phyloP scores from a whole-genome alignment of 2,329 filamentous ascomycete genomes.

The Fusarium setosum region DNA sequence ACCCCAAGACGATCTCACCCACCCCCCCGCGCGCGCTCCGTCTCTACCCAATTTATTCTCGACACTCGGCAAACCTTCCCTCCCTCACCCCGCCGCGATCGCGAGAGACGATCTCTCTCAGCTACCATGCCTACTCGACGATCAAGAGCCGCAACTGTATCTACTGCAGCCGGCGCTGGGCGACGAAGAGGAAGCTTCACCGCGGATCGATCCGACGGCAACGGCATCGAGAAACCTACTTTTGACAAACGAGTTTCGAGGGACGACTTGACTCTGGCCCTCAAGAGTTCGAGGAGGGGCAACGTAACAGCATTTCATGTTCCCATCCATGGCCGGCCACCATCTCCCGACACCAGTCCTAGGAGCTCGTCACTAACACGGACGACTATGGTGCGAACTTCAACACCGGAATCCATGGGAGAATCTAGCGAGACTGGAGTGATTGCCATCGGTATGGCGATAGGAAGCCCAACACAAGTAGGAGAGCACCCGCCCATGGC shows the following conservation, averaged over 20 bases:
- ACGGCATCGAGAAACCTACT: slow-evolving; percentile 27
- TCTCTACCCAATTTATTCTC: slow-evolving; percentile 34
- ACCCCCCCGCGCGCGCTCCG: slow-evolving; percentile 20
- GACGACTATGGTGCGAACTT: slow-evolving; percentile 50
- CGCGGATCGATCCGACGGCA: slow-evolving; percentile 32
- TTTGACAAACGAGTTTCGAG: slow-evolving; percentile 57
- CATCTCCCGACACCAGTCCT: slow-evolving; percentile 57
- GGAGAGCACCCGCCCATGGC: slow-evolving; percentile 42
- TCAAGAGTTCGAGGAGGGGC: slow-evolving; percentile 42
- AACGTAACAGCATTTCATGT: slow-evolving; percentile 54
- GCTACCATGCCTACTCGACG: slow-evolving; percentile 39
- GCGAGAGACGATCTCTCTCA: slow-evolving; percentile 18
- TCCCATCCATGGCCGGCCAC: slow-evolving; percentile 54
- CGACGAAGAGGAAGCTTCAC: slow-evolving; percentile 40
- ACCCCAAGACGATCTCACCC: slow-evolving; percentile 32
- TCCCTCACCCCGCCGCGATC: slow-evolving; percentile 22
- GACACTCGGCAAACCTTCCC: slow-evolving; percentile 21
- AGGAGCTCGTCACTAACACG: slow-evolving; percentile 43
- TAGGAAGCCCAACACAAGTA: slow-evolving; percentile 73
- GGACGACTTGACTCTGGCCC: slow-evolving; percentile 52
- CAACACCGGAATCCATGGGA: slow-evolving; percentile 56
- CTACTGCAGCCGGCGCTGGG: slow-evolving; percentile 30
- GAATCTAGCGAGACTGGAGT: slow-evolving; percentile 45
- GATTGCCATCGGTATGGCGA: slow-evolving; percentile 76
- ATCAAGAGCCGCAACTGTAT: slow-evolving; percentile 40